Evolutionary conservation across 176 grass and related monocot species (phyloP).

Genomic region (Areca catechu): DNA sequence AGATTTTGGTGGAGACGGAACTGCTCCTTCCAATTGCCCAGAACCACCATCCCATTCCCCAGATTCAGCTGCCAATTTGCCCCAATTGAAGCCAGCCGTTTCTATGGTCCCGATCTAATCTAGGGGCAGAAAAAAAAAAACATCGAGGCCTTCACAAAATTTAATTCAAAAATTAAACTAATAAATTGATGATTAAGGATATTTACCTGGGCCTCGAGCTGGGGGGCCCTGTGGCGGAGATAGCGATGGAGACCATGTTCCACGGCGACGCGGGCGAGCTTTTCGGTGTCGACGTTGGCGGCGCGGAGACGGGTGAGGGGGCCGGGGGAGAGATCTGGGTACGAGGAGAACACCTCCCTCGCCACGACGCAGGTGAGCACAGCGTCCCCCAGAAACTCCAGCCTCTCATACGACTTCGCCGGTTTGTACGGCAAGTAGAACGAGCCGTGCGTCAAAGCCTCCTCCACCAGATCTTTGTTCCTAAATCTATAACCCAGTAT

Average conservation of each 20-base stretch:
- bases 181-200: not conserved
- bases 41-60: too few species aligned
- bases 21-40: too few species aligned
- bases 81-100: too few species aligned
- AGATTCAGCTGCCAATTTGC: too few species aligned
- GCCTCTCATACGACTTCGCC: slow-evolving; percentile 45
- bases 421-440: slow-evolving; percentile 31
- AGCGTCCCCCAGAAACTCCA: slow-evolving; percentile 73
- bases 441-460: slow-evolving; percentile 59
- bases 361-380: slow-evolving; percentile 47
- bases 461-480: slow-evolving; percentile 33
- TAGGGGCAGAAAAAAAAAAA: too few species aligned
- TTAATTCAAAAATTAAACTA: too few species aligned
- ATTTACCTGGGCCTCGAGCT: slow-evolving; percentile 39
- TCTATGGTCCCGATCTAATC: too few species aligned
- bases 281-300: slow-evolving; percentile 83
- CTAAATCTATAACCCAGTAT: slow-evolving; percentile 45
- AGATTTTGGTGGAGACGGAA: too few species aligned
- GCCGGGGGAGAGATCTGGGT: slow-evolving; percentile 41
- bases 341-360: slow-evolving; percentile 36
- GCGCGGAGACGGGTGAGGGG: slow-evolving; percentile 55
- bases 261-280: slow-evolving; percentile 60
- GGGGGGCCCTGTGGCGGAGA: slow-evolving; percentile 43
- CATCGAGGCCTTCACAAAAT: too few species aligned
- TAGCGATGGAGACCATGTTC: slow-evolving; percentile 30